phyloP scores from a whole-genome alignment of 345 rosid species.

The Streptanthus diversifolius region DNA sequence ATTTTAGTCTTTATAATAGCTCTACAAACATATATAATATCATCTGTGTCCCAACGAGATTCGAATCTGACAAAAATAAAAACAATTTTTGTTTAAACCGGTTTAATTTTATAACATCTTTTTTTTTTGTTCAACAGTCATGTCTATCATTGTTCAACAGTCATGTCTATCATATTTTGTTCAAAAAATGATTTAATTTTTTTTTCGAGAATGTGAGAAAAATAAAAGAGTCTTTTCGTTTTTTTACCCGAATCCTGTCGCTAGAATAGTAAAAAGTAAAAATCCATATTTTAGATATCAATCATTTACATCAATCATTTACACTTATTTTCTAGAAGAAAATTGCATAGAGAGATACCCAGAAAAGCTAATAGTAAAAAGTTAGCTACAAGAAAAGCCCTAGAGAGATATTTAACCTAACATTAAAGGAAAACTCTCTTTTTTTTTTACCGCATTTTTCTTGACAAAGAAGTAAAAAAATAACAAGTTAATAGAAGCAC shows the following conservation, averaged over 20 bases:
- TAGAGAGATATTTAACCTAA: background rate
- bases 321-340: conserved; percentile 14
- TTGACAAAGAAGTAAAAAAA: background rate
- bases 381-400: background rate
- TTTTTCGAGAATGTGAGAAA: background rate
- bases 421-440: background rate
- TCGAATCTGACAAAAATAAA: background rate
- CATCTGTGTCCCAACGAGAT: background rate
- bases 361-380: background rate
- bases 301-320: conserved; percentile 22
- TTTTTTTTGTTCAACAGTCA: no score
- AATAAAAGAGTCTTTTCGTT: background rate
- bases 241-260: no score
- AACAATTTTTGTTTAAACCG: no score
- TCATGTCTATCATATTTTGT: no score
- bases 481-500: conserved; percentile 40
- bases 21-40: background rate
- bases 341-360: background rate
- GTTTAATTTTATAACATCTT: no score
- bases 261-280: background rate
- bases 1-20: background rate
- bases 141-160: no score
- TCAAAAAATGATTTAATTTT: no score
- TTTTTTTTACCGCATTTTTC: background rate
- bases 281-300: conserved; percentile 8